Percentiles rank a stretch among this genome's conserved stretches.
Conservation (phyloP, 2,329 filamentous ascomycete genomes). For the Pseudonectria buxi region DNA sequence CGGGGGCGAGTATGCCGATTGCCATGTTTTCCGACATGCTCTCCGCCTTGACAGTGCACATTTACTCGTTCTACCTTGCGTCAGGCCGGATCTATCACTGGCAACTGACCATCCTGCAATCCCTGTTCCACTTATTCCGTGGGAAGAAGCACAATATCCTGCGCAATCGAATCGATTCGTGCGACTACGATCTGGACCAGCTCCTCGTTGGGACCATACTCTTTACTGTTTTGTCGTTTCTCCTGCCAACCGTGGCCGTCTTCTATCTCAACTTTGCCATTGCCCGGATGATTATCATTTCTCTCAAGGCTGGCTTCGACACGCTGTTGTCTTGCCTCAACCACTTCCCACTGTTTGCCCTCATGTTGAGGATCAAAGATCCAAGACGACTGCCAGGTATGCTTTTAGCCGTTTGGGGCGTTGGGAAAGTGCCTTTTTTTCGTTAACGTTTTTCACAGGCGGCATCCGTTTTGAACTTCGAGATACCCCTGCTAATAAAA, state of each 20-base stretch:
- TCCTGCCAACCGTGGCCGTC: slow-evolving; percentile 88
- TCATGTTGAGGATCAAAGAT: slow-evolving; percentile 95
- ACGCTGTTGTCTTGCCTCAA: slow-evolving; percentile 90
- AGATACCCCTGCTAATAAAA: slow-evolving; percentile 55
- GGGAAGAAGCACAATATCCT: slow-evolving; percentile 97
- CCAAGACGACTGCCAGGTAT: slow-evolving; percentile 77
- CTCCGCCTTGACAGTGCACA: slow-evolving; percentile 86
- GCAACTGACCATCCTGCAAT: slow-evolving; percentile 94
- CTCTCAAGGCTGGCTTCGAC: slow-evolving; percentile 83
- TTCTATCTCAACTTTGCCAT: slow-evolving; percentile 96
- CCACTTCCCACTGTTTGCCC: slow-evolving; percentile 92
- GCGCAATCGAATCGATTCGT: slow-evolving; percentile 95
- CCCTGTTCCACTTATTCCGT: slow-evolving; percentile 96
- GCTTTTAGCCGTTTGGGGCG: too few relatives aligned
- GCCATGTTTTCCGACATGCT: slow-evolving; percentile 91
- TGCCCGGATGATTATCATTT: slow-evolving; percentile 91
- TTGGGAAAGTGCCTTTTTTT: too few relatives aligned
- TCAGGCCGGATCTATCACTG: slow-evolving; percentile 97
- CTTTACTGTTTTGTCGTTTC: slow-evolving; percentile 90
- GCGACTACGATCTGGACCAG: slow-evolving; percentile 97
- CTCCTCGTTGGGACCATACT: slow-evolving; percentile 92
- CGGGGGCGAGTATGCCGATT: slow-evolving; percentile 93
- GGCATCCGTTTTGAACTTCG: slow-evolving; percentile 87
- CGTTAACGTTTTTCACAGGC: too few relatives aligned
- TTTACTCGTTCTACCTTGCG: slow-evolving; percentile 96